Evolutionary conservation across 1,284 basidiomycete species (phyloP), one percentile per base, ranked within the genome.

Genomic region (Trametes hirsuta): DNA sequence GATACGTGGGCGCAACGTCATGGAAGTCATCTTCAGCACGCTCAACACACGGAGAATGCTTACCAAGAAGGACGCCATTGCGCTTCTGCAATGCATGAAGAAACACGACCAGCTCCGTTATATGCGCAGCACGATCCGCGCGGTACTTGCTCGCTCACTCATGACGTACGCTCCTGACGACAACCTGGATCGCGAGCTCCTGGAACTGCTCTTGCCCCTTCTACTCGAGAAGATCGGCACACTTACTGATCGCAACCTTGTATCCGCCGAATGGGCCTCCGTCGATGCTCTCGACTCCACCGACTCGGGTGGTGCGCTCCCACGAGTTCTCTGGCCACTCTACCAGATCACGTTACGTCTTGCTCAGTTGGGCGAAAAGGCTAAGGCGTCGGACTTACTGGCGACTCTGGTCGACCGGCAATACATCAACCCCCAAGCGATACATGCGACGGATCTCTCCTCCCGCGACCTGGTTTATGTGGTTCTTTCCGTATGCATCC

Each of bases 401-500:
- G 58, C 64, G 11, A 22, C 51, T 4, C 77, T 88, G 34, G 71
- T 75, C 15, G 59, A 73, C 21, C 66, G 52, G 24, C 65, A 70
- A 6, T 67, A 69, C 42, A 63, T 81, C 49, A 70, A 82, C 22
- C 53, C 74, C 2, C 76, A 79, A 62, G 77, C 80, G 1, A 68
- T 85, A 40, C 65, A 74, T n/a, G 53, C 66, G 25, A 59, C 67
- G 21, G 70, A 74, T 14, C 53, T 74, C 69, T 12, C 67, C 71
- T 25, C 72, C 71, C 14, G 73, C 3, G 65, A 83, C 63, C 77
- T 82, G 46, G 66, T 71, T 15, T 72, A 77, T 35, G 78, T 85
- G 53, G 72, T 85, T 14, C 72, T 75, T 15, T 75, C 79, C 12
- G 75, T 81, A 1, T 64, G 85, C 22, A 73, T 81, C 14, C 78